Percentiles rank a stretch among this genome's conserved stretches.
Conservation (phyloP, 148 eudicot genomes). For the Rhododendron henanense region DNA sequence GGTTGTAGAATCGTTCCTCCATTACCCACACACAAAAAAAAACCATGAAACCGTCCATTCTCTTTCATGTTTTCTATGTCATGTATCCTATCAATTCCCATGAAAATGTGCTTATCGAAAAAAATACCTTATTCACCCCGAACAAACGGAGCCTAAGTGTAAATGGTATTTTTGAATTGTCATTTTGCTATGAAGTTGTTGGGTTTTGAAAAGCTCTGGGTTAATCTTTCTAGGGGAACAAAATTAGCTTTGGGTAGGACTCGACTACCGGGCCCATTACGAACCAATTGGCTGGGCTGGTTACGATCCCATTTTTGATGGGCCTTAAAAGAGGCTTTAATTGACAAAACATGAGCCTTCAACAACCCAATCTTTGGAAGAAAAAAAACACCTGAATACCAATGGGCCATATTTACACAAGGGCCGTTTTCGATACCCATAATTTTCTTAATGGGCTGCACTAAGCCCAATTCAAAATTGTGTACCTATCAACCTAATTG, state of each 20-base stretch:
- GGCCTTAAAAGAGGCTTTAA: background rate
- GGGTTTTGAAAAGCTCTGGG: too few species aligned
- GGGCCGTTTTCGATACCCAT: background rate
- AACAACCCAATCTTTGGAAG: background rate
- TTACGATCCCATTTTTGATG: background rate
- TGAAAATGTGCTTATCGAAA: too few species aligned
- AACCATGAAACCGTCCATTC: too few species aligned
- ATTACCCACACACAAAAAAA: too few species aligned
- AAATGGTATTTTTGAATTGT: too few species aligned
- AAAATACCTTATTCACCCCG: too few species aligned
- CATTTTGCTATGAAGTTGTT: too few species aligned
- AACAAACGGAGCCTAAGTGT: too few species aligned
- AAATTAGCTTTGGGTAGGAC: background rate
- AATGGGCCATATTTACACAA: background rate
- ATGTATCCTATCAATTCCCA: too few species aligned
- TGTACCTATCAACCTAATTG: background rate
- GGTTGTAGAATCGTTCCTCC: too few species aligned
- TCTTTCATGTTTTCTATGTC: too few species aligned
- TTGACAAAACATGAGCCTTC: background rate
- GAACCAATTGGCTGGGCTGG: background rate
- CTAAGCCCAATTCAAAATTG: background rate
- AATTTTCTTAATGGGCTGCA: background rate
- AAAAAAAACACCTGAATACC: background rate
- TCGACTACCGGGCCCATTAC: background rate
- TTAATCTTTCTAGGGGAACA: too few species aligned